Percentiles rank a stretch among this genome's conserved stretches.
phyloP scores from a whole-genome alignment of 345 rosid genomes.

The Syzygium aqueum region DNA sequence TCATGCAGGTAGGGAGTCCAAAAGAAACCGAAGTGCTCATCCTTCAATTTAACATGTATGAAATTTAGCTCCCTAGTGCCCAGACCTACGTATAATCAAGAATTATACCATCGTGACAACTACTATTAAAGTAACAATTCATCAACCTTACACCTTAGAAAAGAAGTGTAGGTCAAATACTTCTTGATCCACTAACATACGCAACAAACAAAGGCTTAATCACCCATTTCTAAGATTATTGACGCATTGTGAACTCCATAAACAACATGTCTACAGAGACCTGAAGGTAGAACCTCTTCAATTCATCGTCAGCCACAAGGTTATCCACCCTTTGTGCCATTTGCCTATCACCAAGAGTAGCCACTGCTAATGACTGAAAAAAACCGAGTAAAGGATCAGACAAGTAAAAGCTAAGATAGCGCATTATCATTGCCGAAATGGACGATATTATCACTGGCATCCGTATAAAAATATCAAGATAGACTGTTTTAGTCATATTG shows the following conservation, averaged over 20 bases:
- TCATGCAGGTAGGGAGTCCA: neutral
- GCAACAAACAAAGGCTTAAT: neutral
- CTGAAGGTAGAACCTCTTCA: conserved; percentile 98
- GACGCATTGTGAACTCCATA: conserved; percentile 6
- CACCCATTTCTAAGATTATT: neutral
- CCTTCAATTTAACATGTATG: neutral
- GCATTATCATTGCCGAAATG: neutral
- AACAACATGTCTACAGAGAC: conserved; percentile 26
- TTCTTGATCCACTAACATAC: neutral
- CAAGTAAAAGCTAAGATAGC: neutral
- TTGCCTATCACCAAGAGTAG: conserved; percentile 91
- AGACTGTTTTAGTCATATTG: neutral
- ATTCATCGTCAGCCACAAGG: conserved; percentile 72
- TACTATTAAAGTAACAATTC: neutral
- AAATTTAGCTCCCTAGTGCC: neutral
- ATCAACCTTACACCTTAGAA: neutral
- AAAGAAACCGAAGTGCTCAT: neutral
- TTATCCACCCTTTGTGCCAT: conserved; percentile 96
- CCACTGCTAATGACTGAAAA: conserved; percentile 87
- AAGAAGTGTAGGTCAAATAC: neutral
- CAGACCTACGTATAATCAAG: neutral
- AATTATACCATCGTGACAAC: neutral
- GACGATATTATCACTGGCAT: neutral
- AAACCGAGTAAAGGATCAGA: neutral
- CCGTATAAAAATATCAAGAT: neutral